Conservation (phyloP, 225 moss, liverwort and hornwort species). For the Straminergon stramineum region DNA sequence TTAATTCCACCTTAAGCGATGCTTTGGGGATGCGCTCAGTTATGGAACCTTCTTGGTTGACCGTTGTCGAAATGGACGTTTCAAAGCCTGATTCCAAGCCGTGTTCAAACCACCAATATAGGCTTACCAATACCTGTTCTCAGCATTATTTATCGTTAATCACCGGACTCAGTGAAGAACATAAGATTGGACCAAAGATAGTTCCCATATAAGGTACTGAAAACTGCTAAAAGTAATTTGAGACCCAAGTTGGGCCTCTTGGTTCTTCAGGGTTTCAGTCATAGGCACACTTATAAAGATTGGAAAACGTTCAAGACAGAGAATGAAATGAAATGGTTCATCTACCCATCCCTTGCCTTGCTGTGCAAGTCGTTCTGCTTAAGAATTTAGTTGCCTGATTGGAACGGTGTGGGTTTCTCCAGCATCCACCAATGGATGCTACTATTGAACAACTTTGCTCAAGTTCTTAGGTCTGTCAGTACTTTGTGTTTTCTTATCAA, state of each 20-base stretch:
- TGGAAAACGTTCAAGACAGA: not conserved
- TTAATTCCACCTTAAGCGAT: not conserved
- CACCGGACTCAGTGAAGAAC: not conserved
- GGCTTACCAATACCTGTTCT: not conserved
- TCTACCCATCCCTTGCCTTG: not conserved
- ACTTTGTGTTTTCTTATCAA: not conserved
- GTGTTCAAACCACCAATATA: not conserved
- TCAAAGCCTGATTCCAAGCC: not conserved
- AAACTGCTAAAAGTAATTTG: not conserved
- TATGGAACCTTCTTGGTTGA: not conserved
- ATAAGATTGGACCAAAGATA: not conserved
- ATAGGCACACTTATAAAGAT: not conserved
- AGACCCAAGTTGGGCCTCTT: not conserved
- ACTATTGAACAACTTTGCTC: not conserved
- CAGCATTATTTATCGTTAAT: not conserved
- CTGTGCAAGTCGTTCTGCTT: not conserved
- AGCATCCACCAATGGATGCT: not conserved
- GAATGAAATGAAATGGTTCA: not conserved
- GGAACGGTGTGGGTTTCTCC: not conserved
- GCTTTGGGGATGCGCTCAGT: not conserved
- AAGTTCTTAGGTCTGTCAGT: not conserved
- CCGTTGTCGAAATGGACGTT: not conserved
- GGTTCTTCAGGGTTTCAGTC: not conserved
- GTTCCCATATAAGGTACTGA: not conserved
- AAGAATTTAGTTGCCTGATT: not conserved